Evolutionary conservation across 208 protist genomes (phyloP), one percentile per base, ranked within the genome.

Genomic region (Acanthamoeba pearcei): DNA sequence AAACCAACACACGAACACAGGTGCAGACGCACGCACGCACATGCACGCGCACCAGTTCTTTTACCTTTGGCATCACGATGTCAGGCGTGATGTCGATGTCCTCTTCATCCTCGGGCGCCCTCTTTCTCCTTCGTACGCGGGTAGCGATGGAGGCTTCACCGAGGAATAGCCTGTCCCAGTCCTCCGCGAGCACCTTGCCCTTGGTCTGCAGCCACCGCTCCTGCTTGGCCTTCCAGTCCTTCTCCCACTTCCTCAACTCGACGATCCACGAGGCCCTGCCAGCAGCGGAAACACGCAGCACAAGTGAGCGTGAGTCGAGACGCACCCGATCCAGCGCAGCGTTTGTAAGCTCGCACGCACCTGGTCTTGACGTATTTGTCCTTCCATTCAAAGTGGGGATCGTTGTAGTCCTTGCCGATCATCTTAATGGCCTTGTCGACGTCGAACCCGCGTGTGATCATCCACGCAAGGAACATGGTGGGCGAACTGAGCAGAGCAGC

Each of bases 391-490:
- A 76, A 93, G 55, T 57, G 35, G 24, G 86, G 64, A 35, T 93
- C 86, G 62, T 76, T 51, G 49, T 93, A 93, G 49, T 35, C 86
- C 64, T 68, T 78, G 38, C 86, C 86, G 57, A 93, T 29, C 42
- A 57, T 72, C 60, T 93, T 76, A 17, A 93, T 76, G 32, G 86
- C 86, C n/a, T 51, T 57, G 22, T 68, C 53, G 32, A 76, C 42
- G 42, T 76, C 49, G 24, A 93, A 60, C 1, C 86, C 64, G 12
- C 86, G 32, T 13, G 86, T 93, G n/a, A 93, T 76, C 86, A 93
- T 93, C 55, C 55, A 93, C 17, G 86, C 86, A 9, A 93, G 51
- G 86, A 76, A 93, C 86, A 93, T 93, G 5, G 86, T 93, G 19
- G 86, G 86, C 24, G 82, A 89, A n/a, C 72, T 80, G 27, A 24